Evolutionary conservation across 371 early-diverging fungal species (phyloP), one percentile per base, ranked within the genome.

Genomic region (Mortierella polycephala): DNA sequence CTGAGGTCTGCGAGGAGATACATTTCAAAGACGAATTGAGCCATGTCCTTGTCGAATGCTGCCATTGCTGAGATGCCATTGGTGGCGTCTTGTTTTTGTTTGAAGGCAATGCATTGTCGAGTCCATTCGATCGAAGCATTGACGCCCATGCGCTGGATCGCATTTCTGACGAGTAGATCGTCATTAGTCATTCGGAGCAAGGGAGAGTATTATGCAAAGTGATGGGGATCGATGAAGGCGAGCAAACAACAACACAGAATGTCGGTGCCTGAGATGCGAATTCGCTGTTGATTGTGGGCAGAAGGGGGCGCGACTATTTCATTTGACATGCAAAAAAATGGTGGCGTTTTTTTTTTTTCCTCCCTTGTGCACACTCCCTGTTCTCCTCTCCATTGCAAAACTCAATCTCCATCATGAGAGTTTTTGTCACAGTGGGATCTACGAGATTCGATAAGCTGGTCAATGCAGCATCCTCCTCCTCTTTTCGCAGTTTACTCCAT

Each of bases 341-440:
- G 53, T 62, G 53, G 52, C 54, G 53, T 20, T 52, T 52, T 41
- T 42, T 53, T 53, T 20, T 18, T 37, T 39, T 16, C 47, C 30
- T 4, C 30, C 30, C 46, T 46, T 46, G 16, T 16, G 9, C 16
- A 20, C 42, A 18, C 47, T 40, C 40, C 40, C 16, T 16, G 13
- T 46, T 8, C 44, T 56, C n/a, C 52, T 51, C 50, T 44, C 49
- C n/a, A 50, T 14, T 13, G 1, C 13, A 13, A 44, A 57, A 67
- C 16, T 18, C 18, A 44, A 61, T 42, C 57, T 16, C 49, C 11
- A 41, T 49, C 40, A 45, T 30, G 30, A 30, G 39, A 7, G 83
- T 90, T 12, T 94, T 96, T 74, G 89, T 95, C 39, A 96, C 97
- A 0, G 96, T 97, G 10, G 98, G 98, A 14, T 92, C 96, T 10